Evolutionary conservation across 768 basidiomycete species (phyloP), one percentile per base, ranked within the genome.

Genomic region (Amanita pseudoporphyria): DNA sequence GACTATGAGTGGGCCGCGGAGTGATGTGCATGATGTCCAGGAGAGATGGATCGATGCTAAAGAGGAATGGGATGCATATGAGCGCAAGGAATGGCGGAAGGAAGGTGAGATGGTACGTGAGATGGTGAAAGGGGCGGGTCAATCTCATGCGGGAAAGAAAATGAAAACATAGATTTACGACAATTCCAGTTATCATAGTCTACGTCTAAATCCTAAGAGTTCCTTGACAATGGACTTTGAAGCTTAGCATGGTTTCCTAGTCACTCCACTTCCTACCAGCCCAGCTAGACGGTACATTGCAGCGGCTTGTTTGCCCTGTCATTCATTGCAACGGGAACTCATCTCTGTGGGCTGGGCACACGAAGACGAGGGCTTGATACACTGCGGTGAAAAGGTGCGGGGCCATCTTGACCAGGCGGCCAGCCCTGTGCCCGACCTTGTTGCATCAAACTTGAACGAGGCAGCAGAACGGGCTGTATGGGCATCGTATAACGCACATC

Each of bases 21-120:
- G 73, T 54, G 67, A 74, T 54, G 72, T 89, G 10, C 68, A 78
- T 18, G 90, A 93, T 58, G 79, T 94, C 5, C 93, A 97, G 63
- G 94, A 97, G 62, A 71, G 93, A 37, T 98, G 94, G 93, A 64
- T 95, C n/a, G 91, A 96, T 57, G 78, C 81, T 5, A 76, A 73
- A 53, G 87, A 89, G 22, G 77, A 76, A 39, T 96, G 81, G 66
- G 93, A 96, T 63, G 84, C 82, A 38, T 84, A 71, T 58, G 90
- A 97, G 67, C 81, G 69, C 59, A 72, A 62, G 57, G 75, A 84
- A 57, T 94, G 90, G 92, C 69, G 80, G 55, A 74, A 71, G 51
- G 86, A 91, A 60, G 88, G 83, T 0, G 81, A 86, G 60, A 58
- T 68, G 22, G 63, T 74, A 1, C 66, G 77, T 32, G 73, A 77